Percentiles rank a stretch among this genome's conserved stretches.
Conservation (phyloP, 768 basidiomycete genomes). For the Amanita pallidorosea region DNA sequence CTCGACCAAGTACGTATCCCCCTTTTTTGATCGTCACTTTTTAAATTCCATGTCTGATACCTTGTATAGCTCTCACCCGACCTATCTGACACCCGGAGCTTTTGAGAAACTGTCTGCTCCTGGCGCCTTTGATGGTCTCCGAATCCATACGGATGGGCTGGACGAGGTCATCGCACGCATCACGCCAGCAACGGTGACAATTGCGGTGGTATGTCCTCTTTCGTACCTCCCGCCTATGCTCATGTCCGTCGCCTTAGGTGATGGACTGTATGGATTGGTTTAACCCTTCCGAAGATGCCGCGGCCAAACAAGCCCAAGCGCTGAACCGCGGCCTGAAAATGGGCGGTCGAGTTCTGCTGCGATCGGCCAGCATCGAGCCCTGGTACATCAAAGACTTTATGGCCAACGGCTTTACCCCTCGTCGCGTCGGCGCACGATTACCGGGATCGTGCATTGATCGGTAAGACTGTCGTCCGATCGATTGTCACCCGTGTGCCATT, state of each 20-base stretch:
- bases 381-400: conserved; percentile 41
- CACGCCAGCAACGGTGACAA: neutral
- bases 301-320: conserved; percentile 43
- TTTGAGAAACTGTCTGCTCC: conserved; percentile 38
- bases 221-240: conserved; percentile 6
- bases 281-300: conserved; percentile 31
- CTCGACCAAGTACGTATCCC: neutral
- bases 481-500: too few relatives aligned
- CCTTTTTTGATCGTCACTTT: neutral
- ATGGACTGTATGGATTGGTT: conserved; percentile 69
- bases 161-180: conserved; percentile 35
- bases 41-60: neutral
- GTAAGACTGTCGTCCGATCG: neutral
- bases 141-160: conserved; percentile 65
- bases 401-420: neutral
- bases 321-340: conserved; percentile 44
- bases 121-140: conserved; percentile 39
- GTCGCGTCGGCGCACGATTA: neutral
- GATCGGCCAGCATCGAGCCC: conserved; percentile 50
- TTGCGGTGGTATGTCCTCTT: neutral
- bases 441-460: neutral
- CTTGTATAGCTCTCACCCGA: neutral
- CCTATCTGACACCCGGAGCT: neutral
- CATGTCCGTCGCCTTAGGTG: conserved; percentile 48
- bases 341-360: conserved; percentile 57